Evolutionary conservation across 345 rosid species (phyloP).

Genomic region (Barbarea vulgaris): DNA sequence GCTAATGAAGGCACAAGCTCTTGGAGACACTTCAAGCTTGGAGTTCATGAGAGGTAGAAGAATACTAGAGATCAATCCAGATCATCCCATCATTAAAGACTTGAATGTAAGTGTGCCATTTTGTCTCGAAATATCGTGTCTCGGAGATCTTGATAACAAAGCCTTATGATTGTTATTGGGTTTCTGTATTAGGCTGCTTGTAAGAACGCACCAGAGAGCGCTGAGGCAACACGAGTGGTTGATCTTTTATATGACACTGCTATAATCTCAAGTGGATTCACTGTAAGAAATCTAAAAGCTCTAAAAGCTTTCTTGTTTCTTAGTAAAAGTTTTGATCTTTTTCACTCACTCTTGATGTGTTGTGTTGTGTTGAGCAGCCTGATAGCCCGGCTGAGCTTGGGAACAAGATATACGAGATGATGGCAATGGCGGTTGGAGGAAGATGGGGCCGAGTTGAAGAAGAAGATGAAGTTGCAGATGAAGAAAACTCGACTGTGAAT

Average conservation of each 20-base stretch:
- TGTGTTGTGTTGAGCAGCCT: slow-evolving; percentile 59
- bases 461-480: slow-evolving; percentile 36
- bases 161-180: background rate
- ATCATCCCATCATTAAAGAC: slow-evolving; percentile 90
- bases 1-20: slow-evolving; percentile 99
- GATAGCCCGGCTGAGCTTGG: slow-evolving; percentile 96
- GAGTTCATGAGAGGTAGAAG: slow-evolving; percentile 99
- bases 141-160: background rate
- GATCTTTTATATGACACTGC: slow-evolving; percentile 95
- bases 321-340: background rate
- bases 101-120: slow-evolving; percentile 59
- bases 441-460: slow-evolving; percentile 92
- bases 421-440: slow-evolving; percentile 97
- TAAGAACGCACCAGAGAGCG: slow-evolving; percentile 81
- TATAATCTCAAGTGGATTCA: slow-evolving; percentile 90
- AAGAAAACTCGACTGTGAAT: slow-evolving; percentile 28
- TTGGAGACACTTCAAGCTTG: slow-evolving; percentile 93
- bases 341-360: background rate
- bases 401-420: slow-evolving; percentile 95
- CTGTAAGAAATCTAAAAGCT: slow-evolving; percentile 52
- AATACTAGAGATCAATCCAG: slow-evolving; percentile 90
- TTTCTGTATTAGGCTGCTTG: slow-evolving; percentile 78
- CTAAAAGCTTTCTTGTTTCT: background rate
- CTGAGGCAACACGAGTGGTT: slow-evolving; percentile 85
- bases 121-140: background rate